phyloP scores from a whole-genome alignment of 495 filamentous ascomycete genomes.

The Aspergillus heteromorphus region DNA sequence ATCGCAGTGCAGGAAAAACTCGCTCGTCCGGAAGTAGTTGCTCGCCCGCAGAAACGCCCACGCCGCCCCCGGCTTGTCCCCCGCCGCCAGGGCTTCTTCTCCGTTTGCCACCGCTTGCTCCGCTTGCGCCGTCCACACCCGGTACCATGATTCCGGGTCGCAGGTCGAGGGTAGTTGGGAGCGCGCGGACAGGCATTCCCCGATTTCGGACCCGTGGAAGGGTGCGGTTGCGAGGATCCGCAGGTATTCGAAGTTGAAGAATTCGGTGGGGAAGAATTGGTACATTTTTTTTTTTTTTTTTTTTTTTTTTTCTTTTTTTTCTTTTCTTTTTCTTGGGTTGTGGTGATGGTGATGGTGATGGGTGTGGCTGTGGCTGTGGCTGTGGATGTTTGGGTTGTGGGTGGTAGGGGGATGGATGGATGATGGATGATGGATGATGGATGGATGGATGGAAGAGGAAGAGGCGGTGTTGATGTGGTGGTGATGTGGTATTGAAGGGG shows the following conservation, averaged over 20 bases:
- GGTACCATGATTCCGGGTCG: constrained; percentile 39
- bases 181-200: constrained; percentile 35
- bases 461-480: too few species aligned
- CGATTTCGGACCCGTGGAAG: constrained; percentile 33
- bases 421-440: too few species aligned
- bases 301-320: neutral
- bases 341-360: too few species aligned
- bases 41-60: constrained; percentile 30
- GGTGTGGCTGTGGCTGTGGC: too few species aligned
- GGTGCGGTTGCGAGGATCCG: constrained; percentile 37
- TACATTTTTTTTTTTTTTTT: too few species aligned
- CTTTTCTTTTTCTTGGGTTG: neutral
- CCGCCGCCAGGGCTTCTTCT: constrained; percentile 18
- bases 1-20: constrained; percentile 30
- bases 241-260: constrained; percentile 44
- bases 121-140: constrained; percentile 24
- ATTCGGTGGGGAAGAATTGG: constrained; percentile 2
- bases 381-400: too few species aligned
- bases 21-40: constrained; percentile 37
- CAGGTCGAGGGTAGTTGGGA: constrained; percentile 29
- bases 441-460: too few species aligned
- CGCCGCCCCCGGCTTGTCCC: constrained; percentile 21
- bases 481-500: too few species aligned
- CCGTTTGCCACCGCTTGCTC: constrained; percentile 27
- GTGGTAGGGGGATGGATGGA: too few species aligned